phyloP scores from a whole-genome alignment of 2,329 filamentous ascomycete species.

The Cercospora canescens region DNA sequence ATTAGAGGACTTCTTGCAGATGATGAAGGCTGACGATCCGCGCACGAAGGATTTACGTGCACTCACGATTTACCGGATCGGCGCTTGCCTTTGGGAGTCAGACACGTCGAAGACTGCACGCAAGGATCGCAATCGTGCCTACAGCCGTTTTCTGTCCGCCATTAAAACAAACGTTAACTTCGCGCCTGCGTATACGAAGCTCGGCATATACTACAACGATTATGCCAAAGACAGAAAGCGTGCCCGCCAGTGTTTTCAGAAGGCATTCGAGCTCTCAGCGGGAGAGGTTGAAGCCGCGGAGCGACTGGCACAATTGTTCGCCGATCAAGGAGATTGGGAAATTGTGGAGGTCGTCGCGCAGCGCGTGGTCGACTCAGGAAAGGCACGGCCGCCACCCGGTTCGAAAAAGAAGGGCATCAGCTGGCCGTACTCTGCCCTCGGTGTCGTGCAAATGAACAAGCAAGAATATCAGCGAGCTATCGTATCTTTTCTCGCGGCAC shows the following conservation, averaged over 20 bases:
- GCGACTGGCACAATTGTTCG: constrained; percentile 80
- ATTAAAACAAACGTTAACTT: constrained; percentile 85
- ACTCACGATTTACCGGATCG: constrained; percentile 83
- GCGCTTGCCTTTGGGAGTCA: constrained; percentile 81
- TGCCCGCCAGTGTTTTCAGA: constrained; percentile 90
- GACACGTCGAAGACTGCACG: constrained; percentile 73
- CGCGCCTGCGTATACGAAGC: constrained; percentile 85
- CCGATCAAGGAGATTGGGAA: constrained; percentile 91
- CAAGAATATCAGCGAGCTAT: constrained; percentile 88
- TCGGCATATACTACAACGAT: constrained; percentile 88
- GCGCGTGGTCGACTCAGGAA: constrained; percentile 91
- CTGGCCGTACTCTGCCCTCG: constrained; percentile 93
- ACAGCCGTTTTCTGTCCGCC: constrained; percentile 77
- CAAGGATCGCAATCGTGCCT: constrained; percentile 79
- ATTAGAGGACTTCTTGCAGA: constrained; percentile 67
- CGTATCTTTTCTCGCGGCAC: constrained; percentile 84
- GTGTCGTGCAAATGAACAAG: constrained; percentile 91
- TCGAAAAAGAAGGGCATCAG: constrained; percentile 91
- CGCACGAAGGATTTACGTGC: constrained; percentile 72
- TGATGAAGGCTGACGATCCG: constrained; percentile 62
- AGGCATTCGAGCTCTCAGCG: constrained; percentile 88
- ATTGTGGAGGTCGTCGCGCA: constrained; percentile 90
- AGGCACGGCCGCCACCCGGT: constrained; percentile 83
- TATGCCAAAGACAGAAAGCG: constrained; percentile 85
- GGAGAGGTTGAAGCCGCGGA: constrained; percentile 86